A percentile compares a stretch with the other conserved stretches of the same genome.
These are phyloP conservation scores for Pulveroboletus ravenelii DNA, from an alignment of 768 basidiomycete species.

Conservation along the genomic window DNA sequence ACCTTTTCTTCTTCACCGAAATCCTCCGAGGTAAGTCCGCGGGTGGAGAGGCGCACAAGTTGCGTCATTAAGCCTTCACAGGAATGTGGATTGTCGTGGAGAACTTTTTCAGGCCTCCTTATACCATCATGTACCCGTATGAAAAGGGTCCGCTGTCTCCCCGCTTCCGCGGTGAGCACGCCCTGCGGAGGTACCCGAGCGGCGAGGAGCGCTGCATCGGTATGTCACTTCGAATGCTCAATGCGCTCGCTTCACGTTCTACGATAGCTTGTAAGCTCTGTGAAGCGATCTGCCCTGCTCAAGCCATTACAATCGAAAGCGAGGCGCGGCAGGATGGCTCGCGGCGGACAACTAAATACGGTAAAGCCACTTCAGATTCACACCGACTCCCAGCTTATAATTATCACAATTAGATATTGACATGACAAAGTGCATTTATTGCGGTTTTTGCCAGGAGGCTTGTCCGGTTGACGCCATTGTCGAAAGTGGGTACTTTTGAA, in stretches of 20 bases:
- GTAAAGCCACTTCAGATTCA: conserved; percentile 36
- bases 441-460: conserved; percentile 99
- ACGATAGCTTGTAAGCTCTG: conserved; percentile 91
- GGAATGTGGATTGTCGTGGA: conserved; percentile 98
- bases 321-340: conserved; percentile 95
- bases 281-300: conserved; percentile 98
- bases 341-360: conserved; percentile 96
- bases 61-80: conserved; percentile 30
- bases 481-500: conserved; percentile 65
- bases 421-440: conserved; percentile 99
- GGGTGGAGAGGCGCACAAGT: background rate
- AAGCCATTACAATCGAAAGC: conserved; percentile 98
- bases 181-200: conserved; percentile 90
- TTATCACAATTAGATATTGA: conserved; percentile 69
- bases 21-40: conserved; percentile 80
- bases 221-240: conserved; percentile 36
- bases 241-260: conserved; percentile 4
- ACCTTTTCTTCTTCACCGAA: conserved; percentile 98
- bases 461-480: conserved; percentile 99
- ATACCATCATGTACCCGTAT: conserved; percentile 97
- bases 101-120: conserved; percentile 90
- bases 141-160: conserved; percentile 98
- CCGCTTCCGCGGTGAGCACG: conserved; percentile 98
- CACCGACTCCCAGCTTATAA: background rate
- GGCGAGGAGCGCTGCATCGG: conserved; percentile 99